phyloP scores from a whole-genome alignment of 331 rosid species.

The Cydonia oblonga region DNA sequence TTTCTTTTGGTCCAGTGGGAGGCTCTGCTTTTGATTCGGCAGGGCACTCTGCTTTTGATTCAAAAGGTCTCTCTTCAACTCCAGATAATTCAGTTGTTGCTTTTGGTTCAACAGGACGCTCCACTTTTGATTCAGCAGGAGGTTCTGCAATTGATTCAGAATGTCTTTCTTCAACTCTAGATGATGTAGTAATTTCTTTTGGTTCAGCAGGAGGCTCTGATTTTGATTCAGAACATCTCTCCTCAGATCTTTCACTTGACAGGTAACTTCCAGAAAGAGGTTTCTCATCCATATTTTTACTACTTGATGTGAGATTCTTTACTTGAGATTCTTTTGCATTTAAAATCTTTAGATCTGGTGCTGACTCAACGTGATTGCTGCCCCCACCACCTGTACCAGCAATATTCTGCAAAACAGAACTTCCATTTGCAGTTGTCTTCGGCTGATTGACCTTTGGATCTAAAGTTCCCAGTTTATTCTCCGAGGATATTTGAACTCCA shows the following conservation, averaged over 20 bases:
- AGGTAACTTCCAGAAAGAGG: conserved; percentile 17
- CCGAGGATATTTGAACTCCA: conserved; percentile 38
- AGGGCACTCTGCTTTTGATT: conserved; percentile 19
- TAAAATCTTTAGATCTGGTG: conserved; percentile 20
- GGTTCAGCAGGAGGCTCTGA: conserved; percentile 29
- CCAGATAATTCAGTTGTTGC: conserved; percentile 19
- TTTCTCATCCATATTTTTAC: conserved; percentile 27
- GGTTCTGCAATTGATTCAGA: conserved; percentile 25
- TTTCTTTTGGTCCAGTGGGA: conserved; percentile 23
- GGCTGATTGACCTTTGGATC: conserved; percentile 44
- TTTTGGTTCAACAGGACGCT: conserved; percentile 27
- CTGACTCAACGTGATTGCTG: conserved; percentile 20
- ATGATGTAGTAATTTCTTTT: conserved; percentile 19
- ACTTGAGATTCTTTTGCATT: conserved; percentile 28
- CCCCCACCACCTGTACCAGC: conserved; percentile 18
- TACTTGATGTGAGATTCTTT: conserved; percentile 20
- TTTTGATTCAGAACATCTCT: conserved; percentile 11
- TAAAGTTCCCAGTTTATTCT: conserved; percentile 43
- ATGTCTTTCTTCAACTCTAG: conserved; percentile 18
- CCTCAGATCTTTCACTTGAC: conserved; percentile 15
- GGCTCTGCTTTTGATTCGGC: conserved; percentile 23
- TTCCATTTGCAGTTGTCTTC: conserved; percentile 34
- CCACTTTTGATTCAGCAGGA: conserved; percentile 23
- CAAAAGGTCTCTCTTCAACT: conserved; percentile 20
- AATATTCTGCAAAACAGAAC: conserved; percentile 27